Base-by-base conservation (phyloP, 1,284 basidiomycete genomes). In the Cystobasidium pallidum region DNA sequence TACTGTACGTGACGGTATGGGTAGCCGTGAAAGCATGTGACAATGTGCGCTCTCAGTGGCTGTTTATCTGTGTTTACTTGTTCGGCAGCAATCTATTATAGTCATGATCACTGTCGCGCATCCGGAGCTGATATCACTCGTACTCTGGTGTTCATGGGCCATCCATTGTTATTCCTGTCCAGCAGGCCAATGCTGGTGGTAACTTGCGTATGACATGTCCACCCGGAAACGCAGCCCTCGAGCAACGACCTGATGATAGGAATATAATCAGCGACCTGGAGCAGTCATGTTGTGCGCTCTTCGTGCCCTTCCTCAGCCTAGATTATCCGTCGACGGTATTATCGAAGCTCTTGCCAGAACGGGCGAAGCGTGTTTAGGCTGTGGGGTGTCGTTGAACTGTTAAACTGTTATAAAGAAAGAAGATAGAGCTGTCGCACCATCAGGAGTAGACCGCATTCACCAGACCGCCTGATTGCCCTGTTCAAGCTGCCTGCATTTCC, bases 301-400 rank as follows among this genome's bases (percentile, higher is more conserved):
- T 51, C 15, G 49, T 26, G 17, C 21, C 24, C 24, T 51, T 24
- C 21, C 10, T 51, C 26, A 57, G 17, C 54, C 54, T 32, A 34
- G 54, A 19, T 57, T 32, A 19, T 28, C 24, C 11, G 24, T 30
- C 3, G 26, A 54, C n/a, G n/a, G n/a, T 34, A 57, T 57, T 57
- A 57, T 57, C 30, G 54, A 57, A 32, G 4, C 30, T 36, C n/a
- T 57, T 57, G 32, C 54, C 54, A 28, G 54, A 57, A 57, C 36
- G 30, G 54, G 54, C 54, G 30, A 57, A 32, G 54, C 54, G 30
- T 26, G 21, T 36, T 32, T 17, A 57, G 32, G n/a, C 13, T 17
- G 32, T 32, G 54, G 28, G 49, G n/a, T 26, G 49, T 51, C 17
- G n/a, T n/a, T n/a, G n/a, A n/a, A n/a, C n/a, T n/a, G n/a, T n/a